Conservation (phyloP, 2,329 filamentous ascomycete genomes). For the Lasiodiplodia sp. region DNA sequence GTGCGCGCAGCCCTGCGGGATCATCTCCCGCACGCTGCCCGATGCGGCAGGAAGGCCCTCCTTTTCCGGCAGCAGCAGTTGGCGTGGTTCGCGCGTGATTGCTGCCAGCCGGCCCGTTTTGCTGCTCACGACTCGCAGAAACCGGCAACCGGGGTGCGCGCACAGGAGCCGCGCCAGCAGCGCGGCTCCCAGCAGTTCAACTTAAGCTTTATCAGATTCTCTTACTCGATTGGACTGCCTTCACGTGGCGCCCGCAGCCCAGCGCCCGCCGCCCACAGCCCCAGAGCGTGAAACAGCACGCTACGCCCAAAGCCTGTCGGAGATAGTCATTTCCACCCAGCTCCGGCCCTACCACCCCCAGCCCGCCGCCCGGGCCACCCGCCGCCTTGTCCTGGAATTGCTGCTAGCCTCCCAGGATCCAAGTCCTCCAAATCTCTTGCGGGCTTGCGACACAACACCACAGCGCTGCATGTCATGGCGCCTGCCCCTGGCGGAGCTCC, state of each 20-base stretch:
- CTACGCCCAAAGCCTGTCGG: slow-evolving; percentile 6
- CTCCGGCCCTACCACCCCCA: slow-evolving; percentile 17
- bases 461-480: slow-evolving; percentile 24
- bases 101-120: slow-evolving; percentile 21
- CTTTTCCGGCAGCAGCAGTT: slow-evolving; percentile 22
- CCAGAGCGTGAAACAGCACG: slow-evolving; percentile 22
- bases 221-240: slow-evolving; percentile 20
- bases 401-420: slow-evolving; percentile 23
- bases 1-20: neutral
- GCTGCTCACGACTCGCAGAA: slow-evolving; percentile 25
- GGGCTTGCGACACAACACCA: slow-evolving; percentile 25
- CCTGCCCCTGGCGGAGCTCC: slow-evolving; percentile 23
- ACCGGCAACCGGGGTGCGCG: slow-evolving; percentile 23
- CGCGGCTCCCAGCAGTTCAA: slow-evolving; percentile 10
- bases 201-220: slow-evolving; percentile 27
- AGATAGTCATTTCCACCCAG: slow-evolving; percentile 20
- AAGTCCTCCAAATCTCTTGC: slow-evolving; percentile 24
- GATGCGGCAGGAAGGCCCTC: slow-evolving; percentile 15
- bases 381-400: neutral
- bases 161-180: slow-evolving; percentile 22
- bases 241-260: slow-evolving; percentile 23
- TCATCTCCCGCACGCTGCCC: slow-evolving; percentile 18
- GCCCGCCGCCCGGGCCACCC: slow-evolving; percentile 11
- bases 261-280: slow-evolving; percentile 2
- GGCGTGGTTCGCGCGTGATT: slow-evolving; percentile 26